Evolutionary conservation across 2,329 filamentous ascomycete genomes (phyloP), one percentile per base, ranked within the genome.

Genomic region (Colletotrichum plurivorum): DNA sequence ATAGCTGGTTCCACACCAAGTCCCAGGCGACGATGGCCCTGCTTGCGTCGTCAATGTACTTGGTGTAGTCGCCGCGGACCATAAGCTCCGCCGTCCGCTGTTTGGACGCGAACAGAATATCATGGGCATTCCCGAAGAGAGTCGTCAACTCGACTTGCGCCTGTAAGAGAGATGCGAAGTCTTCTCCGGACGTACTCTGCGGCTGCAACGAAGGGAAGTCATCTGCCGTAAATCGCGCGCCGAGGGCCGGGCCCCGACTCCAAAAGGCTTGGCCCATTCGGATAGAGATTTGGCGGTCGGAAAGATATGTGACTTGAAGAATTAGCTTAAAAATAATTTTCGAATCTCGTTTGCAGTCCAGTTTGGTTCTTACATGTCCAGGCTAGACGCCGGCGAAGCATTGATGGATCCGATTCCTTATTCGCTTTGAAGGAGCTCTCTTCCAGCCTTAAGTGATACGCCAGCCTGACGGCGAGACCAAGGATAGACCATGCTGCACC

Each of bases 401-500:
- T 57, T 16, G 61, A 36, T 2, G 52, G 61, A 18, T 57, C 52
- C 7, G 52, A 52, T 45, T 63, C 52, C 39, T 57, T 57, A 8
- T 63, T 52, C 18, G 52, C 41, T 22, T 16, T 46, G 27, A 63
- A 57, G 0, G 41, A 63, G 20, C 52, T 60, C 15, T 60, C 52
- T 75, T 93, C 91, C 16, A 93, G 82, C 1, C 89, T 89, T 9
- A 93, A 86, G 60, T 91, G 91, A 75, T 93, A 93, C 1, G 88
- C 91, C 5, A 92, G 87, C 12, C 91, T 86, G 6, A 94, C 79
- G 2, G 91, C 92, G 16, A 91, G 85, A 1, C 91, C 92, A 6
- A 93, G 89, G 73, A 93, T 89, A 90, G 93, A 93, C 92, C 92
- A 94, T 0, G 91, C 90, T 39, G 91, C 91, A 75, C 93, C 92